Percentiles rank a stretch among this genome's conserved stretches.
These are phyloP conservation scores for Jaltomata sinuosa DNA, from an alignment of 257 asterid genomes.

Conservation along the genomic window DNA sequence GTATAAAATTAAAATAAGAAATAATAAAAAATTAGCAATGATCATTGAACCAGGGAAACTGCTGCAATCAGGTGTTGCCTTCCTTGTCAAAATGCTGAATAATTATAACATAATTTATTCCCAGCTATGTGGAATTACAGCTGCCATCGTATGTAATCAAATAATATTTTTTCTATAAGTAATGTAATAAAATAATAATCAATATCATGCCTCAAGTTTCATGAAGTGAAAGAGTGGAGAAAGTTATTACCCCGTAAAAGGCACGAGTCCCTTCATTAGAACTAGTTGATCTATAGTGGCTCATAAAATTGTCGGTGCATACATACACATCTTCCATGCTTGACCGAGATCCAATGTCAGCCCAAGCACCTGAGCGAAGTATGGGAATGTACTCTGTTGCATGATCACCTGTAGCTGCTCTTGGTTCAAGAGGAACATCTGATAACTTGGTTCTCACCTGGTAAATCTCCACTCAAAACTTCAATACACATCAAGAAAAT, in stretches of 20 bases:
- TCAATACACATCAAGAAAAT: slow-evolving; percentile 1
- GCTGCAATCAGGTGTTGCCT: neutral
- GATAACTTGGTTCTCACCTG: slow-evolving; percentile 47
- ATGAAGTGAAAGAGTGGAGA: slow-evolving; percentile 1
- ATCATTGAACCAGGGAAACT: neutral
- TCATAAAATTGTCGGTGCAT: slow-evolving; percentile 60
- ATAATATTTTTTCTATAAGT: neutral
- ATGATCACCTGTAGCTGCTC: slow-evolving; percentile 28
- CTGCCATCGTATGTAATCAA: neutral
- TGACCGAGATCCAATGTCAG: slow-evolving; percentile 76
- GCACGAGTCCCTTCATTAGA: slow-evolving; percentile 43
- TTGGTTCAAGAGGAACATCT: slow-evolving; percentile 29
- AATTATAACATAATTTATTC: neutral
- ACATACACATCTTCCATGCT: slow-evolving; percentile 81
- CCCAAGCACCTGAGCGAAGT: slow-evolving; percentile 89
- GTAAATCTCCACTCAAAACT: slow-evolving; percentile 13
- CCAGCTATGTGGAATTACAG: neutral
- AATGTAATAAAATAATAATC: neutral
- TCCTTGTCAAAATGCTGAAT: neutral
- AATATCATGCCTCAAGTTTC: neutral
- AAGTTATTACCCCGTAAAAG: slow-evolving; percentile 76
- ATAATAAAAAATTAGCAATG: neutral
- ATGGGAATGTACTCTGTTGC: slow-evolving; percentile 37
- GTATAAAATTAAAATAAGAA: neutral
- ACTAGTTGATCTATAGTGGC: slow-evolving; percentile 31